phyloP scores from a whole-genome alignment of 2,329 filamentous ascomycete genomes.

The Venturia pyrina region DNA sequence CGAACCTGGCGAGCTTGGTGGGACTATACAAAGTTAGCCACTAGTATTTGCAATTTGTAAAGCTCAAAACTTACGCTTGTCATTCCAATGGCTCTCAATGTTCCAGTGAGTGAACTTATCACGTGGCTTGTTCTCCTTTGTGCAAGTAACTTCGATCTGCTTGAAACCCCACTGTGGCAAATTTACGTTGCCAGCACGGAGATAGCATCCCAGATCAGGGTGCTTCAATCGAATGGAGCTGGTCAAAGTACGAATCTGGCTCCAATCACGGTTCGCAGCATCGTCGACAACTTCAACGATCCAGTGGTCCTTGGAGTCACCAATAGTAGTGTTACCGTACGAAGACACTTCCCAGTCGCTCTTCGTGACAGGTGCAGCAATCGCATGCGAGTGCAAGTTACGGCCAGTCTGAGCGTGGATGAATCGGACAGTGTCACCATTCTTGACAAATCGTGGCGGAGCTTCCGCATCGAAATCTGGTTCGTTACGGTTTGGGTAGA shows the following conservation, averaged over 20 bases:
- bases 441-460: slow-evolving; percentile 63
- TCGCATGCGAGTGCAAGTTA: slow-evolving; percentile 90
- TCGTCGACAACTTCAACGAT: slow-evolving; percentile 84
- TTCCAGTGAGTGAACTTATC: slow-evolving; percentile 99
- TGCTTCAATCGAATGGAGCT: slow-evolving; percentile 87
- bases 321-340: slow-evolving; percentile 91
- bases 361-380: slow-evolving; percentile 83
- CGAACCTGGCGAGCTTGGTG: slow-evolving; percentile 74
- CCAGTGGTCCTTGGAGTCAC: slow-evolving; percentile 98
- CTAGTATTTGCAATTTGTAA: background rate
- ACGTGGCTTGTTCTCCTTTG: slow-evolving; percentile 81
- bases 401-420: slow-evolving; percentile 93
- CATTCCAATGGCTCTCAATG: slow-evolving; percentile 88
- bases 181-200: slow-evolving; percentile 91
- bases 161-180: slow-evolving; percentile 99
- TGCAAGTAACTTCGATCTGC: slow-evolving; percentile 95
- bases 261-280: slow-evolving; percentile 75
- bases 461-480: slow-evolving; percentile 61
- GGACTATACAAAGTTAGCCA: slow-evolving; percentile 45
- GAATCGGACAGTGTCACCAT: slow-evolving; percentile 71
- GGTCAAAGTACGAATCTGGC: slow-evolving; percentile 79
- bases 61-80: slow-evolving; percentile 59
- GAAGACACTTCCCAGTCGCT: slow-evolving; percentile 84
- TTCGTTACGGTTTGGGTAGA: slow-evolving; percentile 83
- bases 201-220: slow-evolving; percentile 74